These are phyloP conservation scores for Botrytis hyacinthi DNA, from an alignment of 2,329 filamentous ascomycete species.

Conservation along the genomic window DNA sequence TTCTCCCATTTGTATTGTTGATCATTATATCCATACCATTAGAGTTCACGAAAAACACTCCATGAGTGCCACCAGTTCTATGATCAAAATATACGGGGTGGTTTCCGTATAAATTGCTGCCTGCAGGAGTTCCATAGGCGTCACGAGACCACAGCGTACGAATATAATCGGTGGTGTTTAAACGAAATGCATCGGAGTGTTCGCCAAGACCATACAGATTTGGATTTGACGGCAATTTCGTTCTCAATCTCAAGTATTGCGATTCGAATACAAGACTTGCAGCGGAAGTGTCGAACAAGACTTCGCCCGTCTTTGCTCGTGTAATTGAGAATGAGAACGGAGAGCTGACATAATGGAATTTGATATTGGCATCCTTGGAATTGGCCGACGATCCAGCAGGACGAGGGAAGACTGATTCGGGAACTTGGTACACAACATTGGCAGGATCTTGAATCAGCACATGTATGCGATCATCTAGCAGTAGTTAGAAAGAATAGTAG, in stretches of 20 bases:
- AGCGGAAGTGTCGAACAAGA: constrained; percentile 60
- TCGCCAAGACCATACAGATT: constrained; percentile 66
- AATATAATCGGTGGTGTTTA: constrained; percentile 59
- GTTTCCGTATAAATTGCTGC: constrained; percentile 60
- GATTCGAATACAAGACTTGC: constrained; percentile 59
- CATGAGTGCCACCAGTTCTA: constrained; percentile 54
- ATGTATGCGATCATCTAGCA: constrained; percentile 56
- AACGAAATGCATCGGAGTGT: constrained; percentile 57
- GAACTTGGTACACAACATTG: constrained; percentile 61
- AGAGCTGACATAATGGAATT: constrained; percentile 51
- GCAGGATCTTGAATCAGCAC: constrained; percentile 61
- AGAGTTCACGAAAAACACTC: constrained; percentile 69
- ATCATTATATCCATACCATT: constrained; percentile 78
- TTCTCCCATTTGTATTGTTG: constrained; percentile 54
- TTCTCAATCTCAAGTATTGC: constrained; percentile 63
- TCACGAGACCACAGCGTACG: constrained; percentile 62
- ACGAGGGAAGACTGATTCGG: constrained; percentile 54
- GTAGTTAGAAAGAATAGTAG: constrained; percentile 25
- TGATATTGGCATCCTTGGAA: constrained; percentile 43
- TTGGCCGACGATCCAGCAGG: constrained; percentile 43
- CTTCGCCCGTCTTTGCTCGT: constrained; percentile 48
- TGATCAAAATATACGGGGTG: constrained; percentile 66
- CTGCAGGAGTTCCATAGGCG: constrained; percentile 53
- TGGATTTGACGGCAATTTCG: constrained; percentile 55
- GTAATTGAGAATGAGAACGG: constrained; percentile 62